Evolutionary conservation across 2,329 filamentous ascomycete genomes (phyloP), one percentile per base, ranked within the genome.

Genomic region (Aureobasidium mangrovei): DNA sequence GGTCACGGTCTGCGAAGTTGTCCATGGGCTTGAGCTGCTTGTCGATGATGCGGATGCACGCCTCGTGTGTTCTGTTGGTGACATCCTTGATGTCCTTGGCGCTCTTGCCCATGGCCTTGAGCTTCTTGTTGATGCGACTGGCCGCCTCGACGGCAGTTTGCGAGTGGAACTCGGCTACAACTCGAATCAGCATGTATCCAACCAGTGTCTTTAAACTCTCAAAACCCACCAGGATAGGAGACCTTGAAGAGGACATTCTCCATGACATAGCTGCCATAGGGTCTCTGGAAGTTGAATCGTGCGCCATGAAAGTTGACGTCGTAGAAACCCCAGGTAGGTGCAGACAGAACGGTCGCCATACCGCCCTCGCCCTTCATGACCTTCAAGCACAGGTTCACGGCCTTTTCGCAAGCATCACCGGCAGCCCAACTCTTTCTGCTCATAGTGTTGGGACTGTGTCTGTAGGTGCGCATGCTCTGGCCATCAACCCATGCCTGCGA

Each of bases 171-270:
- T 97, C 91, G 66, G 91, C 90, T 53, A 18, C 27, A 33, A 28
- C 38, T 45, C 7, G 55, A 36, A 26, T 48, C 1, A 53, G 54
- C 56, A 59, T 28, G 56, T 67, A 67, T 24, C 5, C 33, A 10
- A 18, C 26, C 18, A 9, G 27, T 10, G 7, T 27, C 10, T 7
- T 10, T 42, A 18, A 8, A 28, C 27, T 8, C 10, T 38, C n/a
- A 12, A 27, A 6, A 24, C 80, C 70, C 77, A 89, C 87, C 87
- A 67, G 91, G 91, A 72, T 96, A 97, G 43, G 93, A 98, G 58
- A 98, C 93, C 82, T 98, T 98, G 85, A 98, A 98, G 60, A 98
- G 84, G 58, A 98, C 90, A 68, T 97, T 98, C 83, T 98, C 93
- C 93, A 98, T 98, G 62, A 98, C 93, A 72, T 98, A 98, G 78